A percentile compares a stretch with the other conserved stretches of the same genome.
These are phyloP conservation scores for Cyberlindnera euphorbiae DNA, from an alignment of 805 yeast genomes.

Conservation along the genomic window DNA sequence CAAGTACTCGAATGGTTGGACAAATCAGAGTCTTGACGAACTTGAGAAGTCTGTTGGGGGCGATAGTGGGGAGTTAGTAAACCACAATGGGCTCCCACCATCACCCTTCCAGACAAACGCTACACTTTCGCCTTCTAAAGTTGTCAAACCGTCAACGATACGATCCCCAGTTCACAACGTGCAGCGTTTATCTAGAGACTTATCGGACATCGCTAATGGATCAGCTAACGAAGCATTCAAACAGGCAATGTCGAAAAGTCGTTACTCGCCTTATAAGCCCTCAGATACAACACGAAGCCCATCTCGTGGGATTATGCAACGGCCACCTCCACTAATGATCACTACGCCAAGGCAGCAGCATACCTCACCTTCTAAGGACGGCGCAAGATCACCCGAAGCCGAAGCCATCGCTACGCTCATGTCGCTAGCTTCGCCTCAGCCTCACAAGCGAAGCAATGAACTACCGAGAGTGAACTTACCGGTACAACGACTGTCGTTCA, in stretches of 20 bases:
- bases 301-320: conserved; percentile 6
- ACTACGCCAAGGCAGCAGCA: conserved; percentile 1
- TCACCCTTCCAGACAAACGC: conserved; percentile 3
- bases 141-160: background rate
- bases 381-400: conserved; percentile 27
- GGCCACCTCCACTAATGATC: conserved; percentile 1
- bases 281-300: conserved; percentile 3
- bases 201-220: conserved; percentile 17
- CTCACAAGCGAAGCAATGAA: conserved; percentile 6
- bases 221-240: conserved; percentile 38
- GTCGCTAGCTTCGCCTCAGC: conserved; percentile 30
- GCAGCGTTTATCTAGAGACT: too few relatives aligned
- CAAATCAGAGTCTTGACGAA: conserved; percentile 26
- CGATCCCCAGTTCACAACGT: too few relatives aligned
- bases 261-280: conserved; percentile 27
- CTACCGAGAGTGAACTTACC: conserved; percentile 11
- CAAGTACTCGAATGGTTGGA: conserved; percentile 32
- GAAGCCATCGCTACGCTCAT: conserved; percentile 38
- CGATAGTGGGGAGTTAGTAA: conserved; percentile 9
- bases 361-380: background rate
- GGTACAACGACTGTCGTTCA: conserved; percentile 22
- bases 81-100: too few relatives aligned
- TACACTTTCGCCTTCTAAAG: conserved; percentile 6
- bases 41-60: conserved; percentile 19
- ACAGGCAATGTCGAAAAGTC: conserved; percentile 31